These are phyloP conservation scores for Ceratocystis smalleyi DNA, from an alignment of 2,329 filamentous ascomycete genomes.

Conservation along the genomic window DNA sequence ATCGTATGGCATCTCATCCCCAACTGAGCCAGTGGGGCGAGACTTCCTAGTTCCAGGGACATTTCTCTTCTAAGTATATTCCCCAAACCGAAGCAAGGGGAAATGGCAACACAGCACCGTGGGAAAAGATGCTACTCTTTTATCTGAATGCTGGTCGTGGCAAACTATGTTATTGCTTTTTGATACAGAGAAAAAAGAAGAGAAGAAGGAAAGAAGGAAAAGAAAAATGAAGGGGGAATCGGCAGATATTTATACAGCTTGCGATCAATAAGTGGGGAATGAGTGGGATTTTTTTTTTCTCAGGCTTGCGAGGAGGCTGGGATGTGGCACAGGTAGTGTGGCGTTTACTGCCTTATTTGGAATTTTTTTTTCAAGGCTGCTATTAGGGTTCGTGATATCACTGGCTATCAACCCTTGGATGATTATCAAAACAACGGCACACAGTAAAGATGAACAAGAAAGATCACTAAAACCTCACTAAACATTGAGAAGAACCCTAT, in stretches of 20 bases:
- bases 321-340: neutral
- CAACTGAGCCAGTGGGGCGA: slow-evolving; percentile 16
- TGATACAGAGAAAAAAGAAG: slow-evolving; percentile 16
- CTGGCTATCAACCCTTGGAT: neutral
- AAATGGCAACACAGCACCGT: slow-evolving; percentile 18
- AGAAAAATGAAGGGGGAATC: neutral
- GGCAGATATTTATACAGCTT: slow-evolving; percentile 13
- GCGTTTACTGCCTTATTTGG: neutral
- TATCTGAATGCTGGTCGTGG: slow-evolving; percentile 17
- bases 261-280: neutral
- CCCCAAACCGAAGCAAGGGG: slow-evolving; percentile 13
- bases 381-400: neutral
- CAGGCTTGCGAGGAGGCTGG: neutral
- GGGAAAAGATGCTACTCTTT: slow-evolving; percentile 5
- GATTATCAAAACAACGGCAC: neutral
- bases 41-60: slow-evolving; percentile 18
- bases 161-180: slow-evolving; percentile 18
- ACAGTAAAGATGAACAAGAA: too few relatives aligned
- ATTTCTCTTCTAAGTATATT: slow-evolving; percentile 17
- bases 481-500: too few relatives aligned
- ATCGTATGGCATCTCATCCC: slow-evolving; percentile 17
- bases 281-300: slow-evolving; percentile 1
- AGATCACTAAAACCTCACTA: too few relatives aligned
- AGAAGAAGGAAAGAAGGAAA: slow-evolving; percentile 14
- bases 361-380: neutral